A percentile compares a stretch with the other conserved stretches of the same genome.
phyloP scores from a whole-genome alignment of 768 basidiomycete genomes.

The Tylopilus vinaceipallidus region DNA sequence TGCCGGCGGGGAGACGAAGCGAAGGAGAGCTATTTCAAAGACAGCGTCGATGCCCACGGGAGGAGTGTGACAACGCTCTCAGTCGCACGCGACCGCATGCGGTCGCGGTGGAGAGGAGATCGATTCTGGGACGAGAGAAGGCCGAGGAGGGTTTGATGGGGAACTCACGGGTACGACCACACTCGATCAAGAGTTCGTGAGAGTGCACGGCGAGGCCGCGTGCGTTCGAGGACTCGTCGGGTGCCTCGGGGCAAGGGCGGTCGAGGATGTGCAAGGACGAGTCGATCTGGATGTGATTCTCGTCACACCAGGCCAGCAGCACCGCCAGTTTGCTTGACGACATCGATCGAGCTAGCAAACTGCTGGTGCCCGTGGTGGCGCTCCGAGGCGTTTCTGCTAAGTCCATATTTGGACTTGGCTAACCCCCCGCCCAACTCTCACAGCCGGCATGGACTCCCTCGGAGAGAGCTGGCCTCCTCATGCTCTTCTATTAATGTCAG shows the following conservation, averaged over 20 bases:
- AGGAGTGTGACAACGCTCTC: neutral
- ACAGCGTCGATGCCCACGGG: neutral
- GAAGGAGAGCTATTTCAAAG: constrained; percentile 3
- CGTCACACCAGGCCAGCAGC: constrained; percentile 49
- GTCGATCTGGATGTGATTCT: constrained; percentile 48
- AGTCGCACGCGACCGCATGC: constrained; percentile 3
- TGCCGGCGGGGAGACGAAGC: neutral
- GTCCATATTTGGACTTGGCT: constrained; percentile 25
- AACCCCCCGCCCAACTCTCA: constrained; percentile 5
- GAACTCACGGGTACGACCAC: constrained; percentile 28
- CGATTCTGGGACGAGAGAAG: constrained; percentile 7
- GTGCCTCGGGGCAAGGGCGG: neutral
- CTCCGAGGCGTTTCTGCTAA: constrained; percentile 26
- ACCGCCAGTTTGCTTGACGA: constrained; percentile 11
- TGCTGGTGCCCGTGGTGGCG: neutral
- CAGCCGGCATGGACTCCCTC: neutral
- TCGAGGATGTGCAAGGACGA: constrained; percentile 37
- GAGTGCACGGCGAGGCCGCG: constrained; percentile 25
- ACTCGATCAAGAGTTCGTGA: constrained; percentile 22
- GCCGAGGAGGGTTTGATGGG: constrained; percentile 10
- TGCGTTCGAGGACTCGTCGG: constrained; percentile 11
- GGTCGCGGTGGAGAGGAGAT: no score
- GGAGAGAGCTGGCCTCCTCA: neutral
- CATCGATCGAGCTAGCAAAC: constrained; percentile 13
- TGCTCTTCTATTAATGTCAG: constrained; percentile 8